Percentiles rank a stretch among this genome's conserved stretches.
Evolutionary conservation across 2,329 filamentous ascomycete species (phyloP).

Genomic region (Nigrospora sphaerica): DNA sequence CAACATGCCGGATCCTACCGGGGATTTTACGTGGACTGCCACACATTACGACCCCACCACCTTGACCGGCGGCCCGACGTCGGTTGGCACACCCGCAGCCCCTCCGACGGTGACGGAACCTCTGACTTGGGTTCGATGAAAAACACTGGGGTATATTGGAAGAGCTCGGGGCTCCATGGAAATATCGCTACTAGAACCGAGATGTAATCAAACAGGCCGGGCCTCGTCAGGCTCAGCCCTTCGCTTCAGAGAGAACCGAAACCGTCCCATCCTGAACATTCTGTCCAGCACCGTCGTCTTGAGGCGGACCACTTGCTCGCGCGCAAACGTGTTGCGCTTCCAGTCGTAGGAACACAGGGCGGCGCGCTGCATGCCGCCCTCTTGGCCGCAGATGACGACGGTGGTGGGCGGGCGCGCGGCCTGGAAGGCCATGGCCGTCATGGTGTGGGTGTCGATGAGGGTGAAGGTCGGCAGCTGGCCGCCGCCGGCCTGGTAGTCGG

Average conservation of each 20-base stretch:
- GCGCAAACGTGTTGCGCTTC: constrained; percentile 2
- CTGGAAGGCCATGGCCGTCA: constrained; percentile 4
- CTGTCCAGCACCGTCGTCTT: constrained; percentile 6
- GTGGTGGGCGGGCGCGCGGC: constrained; percentile 6
- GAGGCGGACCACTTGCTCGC: constrained; percentile 7
- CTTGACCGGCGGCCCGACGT: too few relatives aligned
- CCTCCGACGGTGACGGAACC: too few relatives aligned
- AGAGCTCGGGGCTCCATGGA: too few relatives aligned
- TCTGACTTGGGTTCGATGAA: too few relatives aligned
- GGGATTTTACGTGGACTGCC: too few relatives aligned
- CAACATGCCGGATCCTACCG: too few relatives aligned
- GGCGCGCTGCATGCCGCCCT: constrained; percentile 10
- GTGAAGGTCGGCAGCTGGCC: neutral
- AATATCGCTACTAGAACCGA: too few relatives aligned
- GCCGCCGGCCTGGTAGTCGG: neutral
- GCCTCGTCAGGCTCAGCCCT: neutral
- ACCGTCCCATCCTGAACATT: constrained; percentile 8
- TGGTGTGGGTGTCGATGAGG: constrained; percentile 1
- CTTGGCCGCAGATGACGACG: constrained; percentile 7
- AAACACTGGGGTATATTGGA: too few relatives aligned
- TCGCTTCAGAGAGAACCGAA: constrained; percentile 3
- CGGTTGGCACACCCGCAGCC: too few relatives aligned
- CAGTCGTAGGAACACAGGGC: constrained; percentile 10
- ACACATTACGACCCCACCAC: too few relatives aligned
- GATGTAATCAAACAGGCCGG: too few relatives aligned